These are phyloP conservation scores for Aplosporella prunicola DNA, from an alignment of 2,329 filamentous ascomycete species.

Conservation along the genomic window DNA sequence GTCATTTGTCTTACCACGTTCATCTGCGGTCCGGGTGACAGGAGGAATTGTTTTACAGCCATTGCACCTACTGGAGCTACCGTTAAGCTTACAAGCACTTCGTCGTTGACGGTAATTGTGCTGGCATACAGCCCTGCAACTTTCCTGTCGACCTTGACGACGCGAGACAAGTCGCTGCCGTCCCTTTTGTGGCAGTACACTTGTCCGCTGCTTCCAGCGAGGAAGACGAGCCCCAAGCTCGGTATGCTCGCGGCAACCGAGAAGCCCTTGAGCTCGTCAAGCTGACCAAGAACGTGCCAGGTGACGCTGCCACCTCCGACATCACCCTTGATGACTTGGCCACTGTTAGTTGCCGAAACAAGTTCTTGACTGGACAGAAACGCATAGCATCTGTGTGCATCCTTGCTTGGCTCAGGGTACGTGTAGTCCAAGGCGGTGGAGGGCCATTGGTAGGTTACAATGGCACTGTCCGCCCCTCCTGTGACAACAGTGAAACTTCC, in stretches of 20 bases:
- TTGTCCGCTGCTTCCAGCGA: constrained; percentile 37
- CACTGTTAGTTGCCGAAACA: constrained; percentile 44
- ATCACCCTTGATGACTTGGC: constrained; percentile 37
- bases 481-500: constrained; percentile 33
- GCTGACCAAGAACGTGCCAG: constrained; percentile 23
- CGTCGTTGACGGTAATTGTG: background rate
- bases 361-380: constrained; percentile 5
- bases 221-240: constrained; percentile 30
- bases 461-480: constrained; percentile 74
- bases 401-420: constrained; percentile 4
- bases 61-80: constrained; percentile 29
- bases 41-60: constrained; percentile 20
- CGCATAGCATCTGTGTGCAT: constrained; percentile 6
- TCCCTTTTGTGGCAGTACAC: constrained; percentile 30
- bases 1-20: background rate
- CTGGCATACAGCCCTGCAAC: constrained; percentile 31
- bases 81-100: constrained; percentile 22
- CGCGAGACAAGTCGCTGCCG: constrained; percentile 14
- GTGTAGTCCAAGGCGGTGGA: constrained; percentile 1
- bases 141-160: constrained; percentile 27
- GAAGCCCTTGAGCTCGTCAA: constrained; percentile 38
- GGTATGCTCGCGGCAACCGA: constrained; percentile 35
- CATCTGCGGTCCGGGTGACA: background rate
- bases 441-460: constrained; percentile 24
- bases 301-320: background rate